Conservation (phyloP, 371 early-diverging fungal genomes). For the Syncephalastrum monosporum region DNA sequence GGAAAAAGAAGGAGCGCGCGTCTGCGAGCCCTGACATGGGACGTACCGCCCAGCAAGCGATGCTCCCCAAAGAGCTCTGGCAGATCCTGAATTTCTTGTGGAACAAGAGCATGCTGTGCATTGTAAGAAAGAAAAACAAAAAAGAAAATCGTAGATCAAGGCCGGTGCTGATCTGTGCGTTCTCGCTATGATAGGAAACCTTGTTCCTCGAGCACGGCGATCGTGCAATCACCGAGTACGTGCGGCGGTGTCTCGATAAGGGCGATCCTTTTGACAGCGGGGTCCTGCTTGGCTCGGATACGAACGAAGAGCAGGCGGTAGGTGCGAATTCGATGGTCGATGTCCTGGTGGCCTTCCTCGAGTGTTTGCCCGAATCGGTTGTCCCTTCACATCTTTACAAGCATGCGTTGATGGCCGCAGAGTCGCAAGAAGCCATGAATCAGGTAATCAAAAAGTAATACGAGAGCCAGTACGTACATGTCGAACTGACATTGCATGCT, state of each 20-base stretch:
- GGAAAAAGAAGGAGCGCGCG: conserved; percentile 3
- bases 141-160: background rate
- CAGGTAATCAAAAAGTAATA: conserved; percentile 22
- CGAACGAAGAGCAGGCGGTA: conserved; percentile 15
- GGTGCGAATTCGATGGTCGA: conserved; percentile 83
- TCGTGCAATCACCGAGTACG: conserved; percentile 58
- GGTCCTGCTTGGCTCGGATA: conserved; percentile 26
- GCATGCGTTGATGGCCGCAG: conserved; percentile 63
- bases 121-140: conserved; percentile 18
- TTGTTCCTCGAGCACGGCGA: conserved; percentile 75
- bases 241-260: conserved; percentile 82
- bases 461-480: background rate
- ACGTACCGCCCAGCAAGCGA: conserved; percentile 44
- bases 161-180: background rate
- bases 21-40: conserved; percentile 3
- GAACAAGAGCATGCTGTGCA: conserved; percentile 34
- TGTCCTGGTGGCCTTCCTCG: conserved; percentile 70
- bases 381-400: conserved; percentile 65
- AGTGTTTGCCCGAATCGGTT: conserved; percentile 74
- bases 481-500: background rate
- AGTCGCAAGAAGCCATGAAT: conserved; percentile 39
- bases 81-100: conserved; percentile 79
- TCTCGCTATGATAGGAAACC: conserved; percentile 41
- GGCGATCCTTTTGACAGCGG: conserved; percentile 70
- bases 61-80: conserved; percentile 81